A percentile compares a stretch with the other conserved stretches of the same genome.
Evolutionary conservation across 345 rosid species (phyloP).

Genomic region (Camelina hispida): DNA sequence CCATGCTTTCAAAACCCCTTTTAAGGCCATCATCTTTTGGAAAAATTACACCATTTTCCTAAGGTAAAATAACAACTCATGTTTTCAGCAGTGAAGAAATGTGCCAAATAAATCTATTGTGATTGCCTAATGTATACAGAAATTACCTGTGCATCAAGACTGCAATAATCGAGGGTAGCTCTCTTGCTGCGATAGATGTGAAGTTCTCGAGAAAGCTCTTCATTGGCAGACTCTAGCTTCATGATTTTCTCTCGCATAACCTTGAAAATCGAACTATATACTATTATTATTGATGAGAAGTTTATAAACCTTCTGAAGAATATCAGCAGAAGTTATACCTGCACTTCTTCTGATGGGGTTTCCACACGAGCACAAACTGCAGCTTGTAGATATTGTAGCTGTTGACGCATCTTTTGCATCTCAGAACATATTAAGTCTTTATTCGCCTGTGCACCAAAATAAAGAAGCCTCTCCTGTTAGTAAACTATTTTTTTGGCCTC

Average conservation of each 20-base stretch:
- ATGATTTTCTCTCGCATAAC: conserved; percentile 66
- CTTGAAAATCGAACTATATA: conserved; percentile 42
- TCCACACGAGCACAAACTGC: conserved; percentile 65
- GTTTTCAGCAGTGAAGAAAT: conserved; percentile 19
- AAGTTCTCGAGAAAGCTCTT: conserved; percentile 74
- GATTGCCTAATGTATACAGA: background rate
- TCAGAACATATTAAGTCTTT: conserved; percentile 74
- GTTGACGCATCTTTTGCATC: conserved; percentile 78
- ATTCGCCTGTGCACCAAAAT: conserved; percentile 59
- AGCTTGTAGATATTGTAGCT: conserved; percentile 66
- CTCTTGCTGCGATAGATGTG: conserved; percentile 67
- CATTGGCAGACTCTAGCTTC: conserved; percentile 73
- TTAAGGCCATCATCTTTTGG: conserved; percentile 54
- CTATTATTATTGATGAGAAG: conserved; percentile 20
- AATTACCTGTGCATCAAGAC: conserved; percentile 59
- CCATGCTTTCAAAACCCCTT: conserved; percentile 58
- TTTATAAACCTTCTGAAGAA: conserved; percentile 12
- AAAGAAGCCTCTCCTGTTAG: conserved; percentile 18
- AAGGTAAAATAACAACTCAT: conserved; percentile 28
- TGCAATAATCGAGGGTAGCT: conserved; percentile 54
- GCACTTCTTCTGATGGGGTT: conserved; percentile 59
- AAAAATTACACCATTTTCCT: conserved; percentile 45
- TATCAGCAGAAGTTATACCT: conserved; percentile 47
- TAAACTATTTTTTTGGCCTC: background rate
- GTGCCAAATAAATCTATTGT: conserved; percentile 8